Percentiles rank a stretch among this genome's conserved stretches.
These are phyloP conservation scores for Apiosordaria backusii DNA, from an alignment of 495 filamentous ascomycete species.

Conservation along the genomic window DNA sequence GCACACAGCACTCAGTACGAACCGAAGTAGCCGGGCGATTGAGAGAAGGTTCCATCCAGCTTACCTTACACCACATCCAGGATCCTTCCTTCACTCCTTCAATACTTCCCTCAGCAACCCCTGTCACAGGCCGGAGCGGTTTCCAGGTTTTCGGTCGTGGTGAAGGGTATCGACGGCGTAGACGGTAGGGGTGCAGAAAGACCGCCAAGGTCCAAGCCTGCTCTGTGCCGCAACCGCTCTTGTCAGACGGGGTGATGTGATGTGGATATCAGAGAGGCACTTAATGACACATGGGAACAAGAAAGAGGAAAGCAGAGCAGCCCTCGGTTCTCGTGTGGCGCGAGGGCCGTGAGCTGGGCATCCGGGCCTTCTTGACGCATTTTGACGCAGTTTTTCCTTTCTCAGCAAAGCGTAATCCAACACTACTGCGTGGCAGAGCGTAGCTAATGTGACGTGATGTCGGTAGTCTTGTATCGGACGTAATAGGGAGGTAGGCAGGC, in stretches of 20 bases:
- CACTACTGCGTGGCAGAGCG: background rate
- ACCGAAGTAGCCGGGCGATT: background rate
- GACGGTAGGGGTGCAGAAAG: background rate
- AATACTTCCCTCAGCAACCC: background rate
- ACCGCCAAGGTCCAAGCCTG: constrained; percentile 11
- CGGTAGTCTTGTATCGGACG: background rate
- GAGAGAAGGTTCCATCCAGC: background rate
- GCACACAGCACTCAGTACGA: background rate
- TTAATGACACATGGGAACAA: constrained; percentile 19
- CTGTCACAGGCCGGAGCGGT: background rate
- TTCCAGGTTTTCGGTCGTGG: constrained; percentile 7
- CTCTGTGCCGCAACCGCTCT: constrained; percentile 12
- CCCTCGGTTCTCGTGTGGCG: constrained; percentile 7
- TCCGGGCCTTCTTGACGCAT: background rate
- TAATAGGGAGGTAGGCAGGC: background rate
- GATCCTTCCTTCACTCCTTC: constrained; percentile 8
- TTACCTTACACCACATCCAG: background rate
- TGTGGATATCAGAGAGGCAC: background rate
- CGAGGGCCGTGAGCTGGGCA: background rate
- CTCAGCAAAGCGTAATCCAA: constrained; percentile 1
- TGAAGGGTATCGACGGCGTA: constrained; percentile 1
- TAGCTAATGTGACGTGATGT: constrained; percentile 6
- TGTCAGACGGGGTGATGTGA: constrained; percentile 18
- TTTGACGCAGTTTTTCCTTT: background rate
- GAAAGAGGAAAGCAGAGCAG: background rate